Evolutionary conservation across 1,284 basidiomycete genomes (phyloP).

Genomic region (Ustilago nuda): DNA sequence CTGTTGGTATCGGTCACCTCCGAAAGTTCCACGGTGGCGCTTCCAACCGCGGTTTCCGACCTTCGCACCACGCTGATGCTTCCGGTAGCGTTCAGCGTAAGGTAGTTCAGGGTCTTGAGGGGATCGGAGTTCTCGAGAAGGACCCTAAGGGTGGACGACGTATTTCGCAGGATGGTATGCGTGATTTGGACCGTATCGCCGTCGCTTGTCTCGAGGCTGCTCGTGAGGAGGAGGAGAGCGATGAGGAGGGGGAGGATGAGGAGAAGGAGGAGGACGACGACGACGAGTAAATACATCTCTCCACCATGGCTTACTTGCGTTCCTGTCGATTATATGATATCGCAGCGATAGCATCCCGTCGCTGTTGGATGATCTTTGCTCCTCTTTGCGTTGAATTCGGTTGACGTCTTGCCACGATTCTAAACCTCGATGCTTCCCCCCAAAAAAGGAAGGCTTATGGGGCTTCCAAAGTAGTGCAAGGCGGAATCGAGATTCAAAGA

Average conservation of each 20-base stretch:
- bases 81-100: slow-evolving; percentile 76
- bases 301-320: background rate
- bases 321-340: background rate
- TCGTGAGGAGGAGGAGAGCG: slow-evolving; percentile 87
- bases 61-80: slow-evolving; percentile 87
- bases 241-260: slow-evolving; percentile 80
- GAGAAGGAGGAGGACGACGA: slow-evolving; percentile 60
- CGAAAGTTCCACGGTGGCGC: slow-evolving; percentile 97
- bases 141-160: slow-evolving; percentile 90
- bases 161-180: slow-evolving; percentile 94
- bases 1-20: slow-evolving; percentile 94
- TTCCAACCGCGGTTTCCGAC: slow-evolving; percentile 88
- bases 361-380: background rate
- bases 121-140: slow-evolving; percentile 97
- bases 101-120: slow-evolving; percentile 95
- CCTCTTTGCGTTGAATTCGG: background rate
- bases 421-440: background rate
- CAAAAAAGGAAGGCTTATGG: background rate
- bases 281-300: slow-evolving; percentile 56
- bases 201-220: slow-evolving; percentile 91
- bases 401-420: background rate
- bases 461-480: background rate
- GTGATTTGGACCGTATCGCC: slow-evolving; percentile 98
- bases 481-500: background rate
- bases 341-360: background rate